These are phyloP conservation scores for Centella asiatica DNA, from an alignment of 129 eudicot species.

Conservation along the genomic window DNA sequence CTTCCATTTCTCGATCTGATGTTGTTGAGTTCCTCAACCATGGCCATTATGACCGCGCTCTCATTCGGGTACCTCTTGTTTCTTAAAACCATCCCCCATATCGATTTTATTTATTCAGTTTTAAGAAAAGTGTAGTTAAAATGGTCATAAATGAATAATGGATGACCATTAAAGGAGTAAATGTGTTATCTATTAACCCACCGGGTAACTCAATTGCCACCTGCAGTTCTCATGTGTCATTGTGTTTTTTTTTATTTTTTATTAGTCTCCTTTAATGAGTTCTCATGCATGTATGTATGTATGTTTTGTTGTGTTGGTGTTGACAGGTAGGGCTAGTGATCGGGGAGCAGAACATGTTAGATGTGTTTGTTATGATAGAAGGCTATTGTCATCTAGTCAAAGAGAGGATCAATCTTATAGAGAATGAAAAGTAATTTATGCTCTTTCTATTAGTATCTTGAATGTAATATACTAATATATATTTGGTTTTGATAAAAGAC, in stretches of 20 bases:
- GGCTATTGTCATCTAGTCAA: slow-evolving; percentile 46
- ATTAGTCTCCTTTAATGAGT: not conserved
- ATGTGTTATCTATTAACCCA: no score
- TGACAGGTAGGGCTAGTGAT: slow-evolving; percentile 68
- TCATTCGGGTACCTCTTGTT: slow-evolving; percentile 47
- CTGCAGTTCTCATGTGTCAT: no score
- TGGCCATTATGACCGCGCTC: slow-evolving; percentile 62
- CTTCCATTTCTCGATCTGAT: slow-evolving; percentile 42
- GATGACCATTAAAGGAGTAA: no score
- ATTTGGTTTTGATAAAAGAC: not conserved
- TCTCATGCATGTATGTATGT: no score
- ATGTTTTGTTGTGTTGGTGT: not conserved
- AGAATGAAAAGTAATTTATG: slow-evolving; percentile 44
- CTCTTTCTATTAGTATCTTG: not conserved
- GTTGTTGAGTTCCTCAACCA: slow-evolving; percentile 56
- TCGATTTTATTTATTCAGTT: no score
- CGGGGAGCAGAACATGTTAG: slow-evolving; percentile 86
- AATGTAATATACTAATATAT: not conserved
- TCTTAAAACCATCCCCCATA: no score
- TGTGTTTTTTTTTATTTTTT: no score
- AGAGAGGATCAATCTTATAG: slow-evolving; percentile 54
- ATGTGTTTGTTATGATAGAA: slow-evolving; percentile 61
- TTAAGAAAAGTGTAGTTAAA: no score
- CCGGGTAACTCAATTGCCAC: no score
- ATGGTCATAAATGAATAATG: no score